Evolutionary conservation across 2,329 filamentous ascomycete species (phyloP), one percentile per base, ranked within the genome.

Genomic region (Blastomyces parvus): DNA sequence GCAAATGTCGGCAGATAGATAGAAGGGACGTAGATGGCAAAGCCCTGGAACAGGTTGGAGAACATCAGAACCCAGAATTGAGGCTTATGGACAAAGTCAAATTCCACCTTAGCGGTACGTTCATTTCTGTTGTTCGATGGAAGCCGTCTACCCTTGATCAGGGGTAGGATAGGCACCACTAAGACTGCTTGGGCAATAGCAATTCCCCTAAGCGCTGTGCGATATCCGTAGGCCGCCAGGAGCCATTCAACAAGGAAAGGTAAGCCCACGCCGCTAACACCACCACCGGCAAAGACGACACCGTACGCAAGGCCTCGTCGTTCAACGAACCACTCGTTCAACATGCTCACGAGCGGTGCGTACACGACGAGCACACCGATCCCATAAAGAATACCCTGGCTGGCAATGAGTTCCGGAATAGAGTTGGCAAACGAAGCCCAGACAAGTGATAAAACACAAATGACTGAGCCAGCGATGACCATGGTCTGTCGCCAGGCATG

Each of bases 11-110:
- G 52, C 27, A 55, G 52, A 55, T 55, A 55, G 27, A 55, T 55
- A n/a, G 52, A 55, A 55, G 52, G 30, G 30, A 55, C 52, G 30
- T 33, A 55, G 52, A 55, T 55, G 52, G 52, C 27, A 36, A 55
- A 55, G 52, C 52, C 52, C n/a, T 55, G 27, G 25, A 55, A 55
- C 9, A 55, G 52, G 27, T 36, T 55, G 30, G 52, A 55, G 19
- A 55, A 3, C 30, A 30, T 19, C 19, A 55, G 30, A n/a, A 55
- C 30, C 52, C 30, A 55, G 30, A 55, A 55, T 36, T 55, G 52
- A 36, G 52, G 14, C 8, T 33, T 55, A 5, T n/a, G 13, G 14
- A 55, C 2, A n/a, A 36, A 55, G 22, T 55, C 27, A 36, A 55
- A 55, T 9, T 55, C 52, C 52, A 55, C 14, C 40, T 4, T 19